Conservation (phyloP, 1,284 basidiomycete species). For the Pascua guehoae region DNA sequence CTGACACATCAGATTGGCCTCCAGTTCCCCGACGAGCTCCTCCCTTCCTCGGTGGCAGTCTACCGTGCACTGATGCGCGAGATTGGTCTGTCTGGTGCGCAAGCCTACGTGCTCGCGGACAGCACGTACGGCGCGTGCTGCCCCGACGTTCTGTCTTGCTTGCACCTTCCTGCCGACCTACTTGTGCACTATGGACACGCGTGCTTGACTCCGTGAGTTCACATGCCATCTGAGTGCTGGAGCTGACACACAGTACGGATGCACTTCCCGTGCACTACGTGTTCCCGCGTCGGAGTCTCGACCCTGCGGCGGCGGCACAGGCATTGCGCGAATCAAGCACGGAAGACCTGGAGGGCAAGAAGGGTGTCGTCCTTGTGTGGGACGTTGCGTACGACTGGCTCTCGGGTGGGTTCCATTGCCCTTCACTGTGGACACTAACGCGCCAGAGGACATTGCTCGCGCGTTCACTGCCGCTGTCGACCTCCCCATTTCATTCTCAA, state of each 20-base stretch:
- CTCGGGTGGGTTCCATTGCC: constrained; percentile 57
- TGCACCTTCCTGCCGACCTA: constrained; percentile 87
- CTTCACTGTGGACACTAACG: background rate
- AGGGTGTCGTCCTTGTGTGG: constrained; percentile 61
- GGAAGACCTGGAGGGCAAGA: constrained; percentile 27
- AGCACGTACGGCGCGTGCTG: constrained; percentile 98
- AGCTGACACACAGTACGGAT: constrained; percentile 36
- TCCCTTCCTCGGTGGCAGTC: constrained; percentile 84
- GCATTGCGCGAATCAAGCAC: constrained; percentile 24
- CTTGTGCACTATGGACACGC: constrained; percentile 96
- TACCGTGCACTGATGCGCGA: constrained; percentile 64
- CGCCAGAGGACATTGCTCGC: constrained; percentile 25
- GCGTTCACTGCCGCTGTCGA: constrained; percentile 12
- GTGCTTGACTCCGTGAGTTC: constrained; percentile 65
- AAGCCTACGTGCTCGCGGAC: constrained; percentile 89
- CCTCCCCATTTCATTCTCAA: constrained; percentile 33
- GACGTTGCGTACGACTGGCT: constrained; percentile 78
- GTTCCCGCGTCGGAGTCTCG: constrained; percentile 41
- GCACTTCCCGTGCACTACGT: constrained; percentile 50
- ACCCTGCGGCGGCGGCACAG: constrained; percentile 28
- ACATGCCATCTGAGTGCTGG: background rate
- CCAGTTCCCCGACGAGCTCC: constrained; percentile 92
- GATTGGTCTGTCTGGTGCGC: constrained; percentile 50
- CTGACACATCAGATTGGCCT: constrained; percentile 65
- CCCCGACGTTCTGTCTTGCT: constrained; percentile 92